Percentiles rank a stretch among this genome's conserved stretches.
phyloP scores from a whole-genome alignment of 78 protist genomes.

The Dictyostelium firmibasis region DNA sequence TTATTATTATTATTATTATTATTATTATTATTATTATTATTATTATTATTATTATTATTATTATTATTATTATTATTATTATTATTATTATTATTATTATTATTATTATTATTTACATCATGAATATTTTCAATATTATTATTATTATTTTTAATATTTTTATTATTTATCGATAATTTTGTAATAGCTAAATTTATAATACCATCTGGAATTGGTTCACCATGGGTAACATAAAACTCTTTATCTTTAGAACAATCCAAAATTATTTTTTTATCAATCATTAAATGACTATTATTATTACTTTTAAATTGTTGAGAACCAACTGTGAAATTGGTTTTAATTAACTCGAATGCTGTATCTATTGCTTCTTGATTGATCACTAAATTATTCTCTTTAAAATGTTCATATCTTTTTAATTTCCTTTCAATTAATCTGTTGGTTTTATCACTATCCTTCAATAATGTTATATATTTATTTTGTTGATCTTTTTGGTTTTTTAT shows the following conservation, averaged over 20 bases:
- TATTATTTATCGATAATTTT: neutral
- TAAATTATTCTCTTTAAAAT: neutral
- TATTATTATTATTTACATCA: too few relatives aligned
- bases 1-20: too few relatives aligned
- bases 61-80: too few relatives aligned
- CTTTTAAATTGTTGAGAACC: neutral
- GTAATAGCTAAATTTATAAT: neutral
- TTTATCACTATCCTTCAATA: neutral
- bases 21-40: too few relatives aligned
- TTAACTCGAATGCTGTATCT: neutral
- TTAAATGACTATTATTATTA: neutral
- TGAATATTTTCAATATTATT: too few relatives aligned
- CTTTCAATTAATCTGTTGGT: neutral
- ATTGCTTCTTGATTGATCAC: neutral
- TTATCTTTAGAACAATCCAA: neutral
- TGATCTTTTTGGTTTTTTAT: neutral
- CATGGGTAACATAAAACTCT: neutral
- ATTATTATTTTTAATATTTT: neutral
- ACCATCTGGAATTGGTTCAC: constrained; percentile 7
- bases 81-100: too few relatives aligned
- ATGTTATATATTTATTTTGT: neutral
- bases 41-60: too few relatives aligned
- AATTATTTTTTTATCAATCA: neutral
- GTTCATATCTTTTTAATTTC: neutral
- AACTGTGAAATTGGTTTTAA: neutral